phyloP scores from a whole-genome alignment of 2,329 filamentous ascomycete species.

The Saccharata proteae region DNA sequence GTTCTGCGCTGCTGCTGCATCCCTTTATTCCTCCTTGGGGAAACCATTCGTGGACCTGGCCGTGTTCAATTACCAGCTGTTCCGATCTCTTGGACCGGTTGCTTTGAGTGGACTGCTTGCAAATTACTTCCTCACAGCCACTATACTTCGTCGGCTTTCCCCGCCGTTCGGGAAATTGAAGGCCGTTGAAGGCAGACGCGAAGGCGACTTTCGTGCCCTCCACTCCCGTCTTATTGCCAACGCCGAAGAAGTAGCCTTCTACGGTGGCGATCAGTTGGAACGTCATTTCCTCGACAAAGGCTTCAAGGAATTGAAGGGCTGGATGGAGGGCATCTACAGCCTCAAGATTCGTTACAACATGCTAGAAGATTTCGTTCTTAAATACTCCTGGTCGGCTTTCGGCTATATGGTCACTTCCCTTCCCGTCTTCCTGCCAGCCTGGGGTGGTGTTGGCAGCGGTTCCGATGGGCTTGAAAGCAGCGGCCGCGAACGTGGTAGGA shows the following conservation, averaged over 20 bases:
- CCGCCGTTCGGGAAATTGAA: slow-evolving; percentile 96
- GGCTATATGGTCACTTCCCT: slow-evolving; percentile 89
- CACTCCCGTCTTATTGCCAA: slow-evolving; percentile 92
- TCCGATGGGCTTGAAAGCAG: slow-evolving; percentile 35
- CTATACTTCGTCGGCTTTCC: slow-evolving; percentile 73
- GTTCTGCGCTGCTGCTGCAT: slow-evolving; percentile 86
- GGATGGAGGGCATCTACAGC: slow-evolving; percentile 98
- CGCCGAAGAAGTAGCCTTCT: slow-evolving; percentile 95
- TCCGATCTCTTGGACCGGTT: slow-evolving; percentile 77
- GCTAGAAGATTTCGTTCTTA: slow-evolving; percentile 93
- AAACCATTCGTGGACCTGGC: slow-evolving; percentile 95
- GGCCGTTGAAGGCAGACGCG: slow-evolving; percentile 85
- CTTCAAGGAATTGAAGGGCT: slow-evolving; percentile 83
- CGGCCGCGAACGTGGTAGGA: slow-evolving; percentile 66
- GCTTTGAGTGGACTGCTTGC: slow-evolving; percentile 75
- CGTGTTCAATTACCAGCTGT: slow-evolving; percentile 97
- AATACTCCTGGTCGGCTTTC: slow-evolving; percentile 97
- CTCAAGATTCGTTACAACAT: slow-evolving; percentile 98
- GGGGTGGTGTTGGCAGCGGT: slow-evolving; percentile 71
- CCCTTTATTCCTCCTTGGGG: slow-evolving; percentile 90
- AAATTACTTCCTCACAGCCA: slow-evolving; percentile 91
- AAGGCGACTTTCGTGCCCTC: slow-evolving; percentile 86
- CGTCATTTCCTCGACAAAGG: slow-evolving; percentile 84
- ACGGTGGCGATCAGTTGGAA: slow-evolving; percentile 90
- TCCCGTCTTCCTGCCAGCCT: slow-evolving; percentile 86